phyloP scores from a whole-genome alignment of 2,329 filamentous ascomycete genomes.

The Alternaria sp. region DNA sequence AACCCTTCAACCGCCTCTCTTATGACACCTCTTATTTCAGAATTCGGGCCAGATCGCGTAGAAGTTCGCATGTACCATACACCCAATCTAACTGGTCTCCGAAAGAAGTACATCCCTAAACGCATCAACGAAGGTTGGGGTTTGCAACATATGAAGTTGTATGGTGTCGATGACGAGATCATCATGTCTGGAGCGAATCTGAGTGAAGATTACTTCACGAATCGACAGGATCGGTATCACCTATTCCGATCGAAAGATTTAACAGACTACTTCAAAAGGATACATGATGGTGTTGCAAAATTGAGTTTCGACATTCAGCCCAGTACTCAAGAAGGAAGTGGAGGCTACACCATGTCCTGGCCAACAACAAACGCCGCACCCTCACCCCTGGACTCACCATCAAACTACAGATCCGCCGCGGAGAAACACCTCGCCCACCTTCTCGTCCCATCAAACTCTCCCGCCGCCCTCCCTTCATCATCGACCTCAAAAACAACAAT shows the following conservation, averaged over 20 bases:
- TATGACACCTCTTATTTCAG: slow-evolving; percentile 79
- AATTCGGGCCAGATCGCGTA: slow-evolving; percentile 84
- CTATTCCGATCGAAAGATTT: slow-evolving; percentile 81
- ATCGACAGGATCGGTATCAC: slow-evolving; percentile 94
- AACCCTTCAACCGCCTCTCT: slow-evolving; percentile 87
- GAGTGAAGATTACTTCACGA: slow-evolving; percentile 93
- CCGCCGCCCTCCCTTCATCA: slow-evolving; percentile 40
- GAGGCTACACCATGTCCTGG: slow-evolving; percentile 72
- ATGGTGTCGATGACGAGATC: slow-evolving; percentile 93
- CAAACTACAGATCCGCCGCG: slow-evolving; percentile 73
- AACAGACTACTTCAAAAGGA: slow-evolving; percentile 79
- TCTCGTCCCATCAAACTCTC: slow-evolving; percentile 62
- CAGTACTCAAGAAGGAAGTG: slow-evolving; percentile 55
- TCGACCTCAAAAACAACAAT: slow-evolving; percentile 60
- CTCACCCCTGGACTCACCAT: slow-evolving; percentile 74
- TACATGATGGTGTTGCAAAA: slow-evolving; percentile 79
- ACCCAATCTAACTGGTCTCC: slow-evolving; percentile 86
- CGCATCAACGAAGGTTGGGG: slow-evolving; percentile 99
- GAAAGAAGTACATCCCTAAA: slow-evolving; percentile 83
- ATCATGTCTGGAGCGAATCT: slow-evolving; percentile 91
- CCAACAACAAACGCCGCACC: slow-evolving; percentile 76
- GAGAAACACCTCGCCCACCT: slow-evolving; percentile 72
- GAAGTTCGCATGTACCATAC: slow-evolving; percentile 98
- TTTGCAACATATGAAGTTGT: slow-evolving; percentile 98
- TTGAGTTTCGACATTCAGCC: slow-evolving; percentile 84